Evolutionary conservation across 345 rosid genomes (phyloP), one percentile per base, ranked within the genome.

Genomic region (Corchorus olitorius): DNA sequence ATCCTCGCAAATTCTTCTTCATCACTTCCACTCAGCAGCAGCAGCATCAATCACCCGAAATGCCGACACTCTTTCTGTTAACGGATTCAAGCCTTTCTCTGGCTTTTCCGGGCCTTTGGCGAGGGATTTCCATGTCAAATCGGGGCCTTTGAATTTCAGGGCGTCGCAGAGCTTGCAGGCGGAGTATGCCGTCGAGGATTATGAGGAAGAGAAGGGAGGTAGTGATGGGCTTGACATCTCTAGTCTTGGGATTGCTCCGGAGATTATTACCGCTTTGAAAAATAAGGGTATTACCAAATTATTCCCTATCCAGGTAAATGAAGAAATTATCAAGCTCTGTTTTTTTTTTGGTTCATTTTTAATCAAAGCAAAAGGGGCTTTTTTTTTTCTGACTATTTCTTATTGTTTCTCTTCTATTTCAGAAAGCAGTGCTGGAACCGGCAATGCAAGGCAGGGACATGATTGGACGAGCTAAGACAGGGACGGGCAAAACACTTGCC

Each of bases 401-500:
- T 12, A 0, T 20, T 37, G 20, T 62, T 9, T 62, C 20, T 80
- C 54, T 73, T 17, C 64, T 16, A 53, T 19, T 75, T 54, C 65
- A 94, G 96, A 97, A 71, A 87, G 98, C 97, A 74, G 99, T 97
- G 76, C 75, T 97, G 66, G 98, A 92, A 76, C 99, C 98, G 4
- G 98, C 98, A 52, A 94, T 94, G 98, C 87, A 88, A 84, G 99
- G 99, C n/a, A 82, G 89, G 3, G 99, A 97, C 65, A 83, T 97
- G 98, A 87, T 90, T 46, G 98, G 97, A 54, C 90, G 98, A 20
- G 98, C 98, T 17, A 89, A 93, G 82, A 94, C 98, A 0, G 98
- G 99, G 81, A 97, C 98, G 0, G 98, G 98, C 22, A 97, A 97
- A 86, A 97, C 98, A 2, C 98, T 97, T 77, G 98, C 99, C 69